Percentiles rank a stretch among this genome's conserved stretches.
phyloP scores from a whole-genome alignment of 2,329 filamentous ascomycete species.

The Trichoderma sp. region DNA sequence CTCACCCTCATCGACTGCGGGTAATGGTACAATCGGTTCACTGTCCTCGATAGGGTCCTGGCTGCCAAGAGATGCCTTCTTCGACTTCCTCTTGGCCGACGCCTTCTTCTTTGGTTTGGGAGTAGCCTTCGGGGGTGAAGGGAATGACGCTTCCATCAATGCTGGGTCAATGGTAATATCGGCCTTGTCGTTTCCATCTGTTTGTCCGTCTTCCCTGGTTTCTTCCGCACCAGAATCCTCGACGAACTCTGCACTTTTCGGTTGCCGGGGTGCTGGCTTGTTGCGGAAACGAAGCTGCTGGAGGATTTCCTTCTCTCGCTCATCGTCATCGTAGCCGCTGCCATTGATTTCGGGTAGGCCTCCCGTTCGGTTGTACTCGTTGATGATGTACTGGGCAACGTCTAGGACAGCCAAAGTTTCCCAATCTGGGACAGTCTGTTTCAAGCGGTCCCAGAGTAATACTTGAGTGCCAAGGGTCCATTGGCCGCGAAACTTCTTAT shows the following conservation, averaged over 20 bases:
- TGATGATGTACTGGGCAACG: conserved; percentile 35
- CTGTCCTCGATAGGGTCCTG: conserved; percentile 35
- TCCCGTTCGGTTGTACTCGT: conserved; percentile 34
- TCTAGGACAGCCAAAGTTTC: conserved; percentile 34
- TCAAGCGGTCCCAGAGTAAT: conserved; percentile 40
- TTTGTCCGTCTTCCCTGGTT: conserved; percentile 15
- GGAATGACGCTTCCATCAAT: conserved; percentile 22
- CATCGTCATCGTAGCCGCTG: conserved; percentile 30
- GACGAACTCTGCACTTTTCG: conserved; percentile 31
- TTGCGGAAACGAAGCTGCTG: conserved; percentile 22
- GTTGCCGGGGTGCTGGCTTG: background rate
- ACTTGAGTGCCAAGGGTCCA: conserved; percentile 39
- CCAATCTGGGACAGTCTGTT: conserved; percentile 33
- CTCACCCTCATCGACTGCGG: conserved; percentile 20
- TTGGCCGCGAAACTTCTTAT: conserved; percentile 39
- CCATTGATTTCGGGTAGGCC: conserved; percentile 34
- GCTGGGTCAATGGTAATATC: conserved; percentile 36
- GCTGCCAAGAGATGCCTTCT: conserved; percentile 25
- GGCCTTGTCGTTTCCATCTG: conserved; percentile 16
- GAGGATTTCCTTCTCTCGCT: conserved; percentile 33
- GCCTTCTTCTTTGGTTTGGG: conserved; percentile 29
- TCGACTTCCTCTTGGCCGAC: conserved; percentile 25
- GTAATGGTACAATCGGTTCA: conserved; percentile 19
- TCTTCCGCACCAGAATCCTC: conserved; percentile 32
- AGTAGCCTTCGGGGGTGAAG: conserved; percentile 28